Evolutionary conservation across 345 rosid genomes (phyloP), one percentile per base, ranked within the genome.

Genomic region (Eucalyptus lansdowneana): DNA sequence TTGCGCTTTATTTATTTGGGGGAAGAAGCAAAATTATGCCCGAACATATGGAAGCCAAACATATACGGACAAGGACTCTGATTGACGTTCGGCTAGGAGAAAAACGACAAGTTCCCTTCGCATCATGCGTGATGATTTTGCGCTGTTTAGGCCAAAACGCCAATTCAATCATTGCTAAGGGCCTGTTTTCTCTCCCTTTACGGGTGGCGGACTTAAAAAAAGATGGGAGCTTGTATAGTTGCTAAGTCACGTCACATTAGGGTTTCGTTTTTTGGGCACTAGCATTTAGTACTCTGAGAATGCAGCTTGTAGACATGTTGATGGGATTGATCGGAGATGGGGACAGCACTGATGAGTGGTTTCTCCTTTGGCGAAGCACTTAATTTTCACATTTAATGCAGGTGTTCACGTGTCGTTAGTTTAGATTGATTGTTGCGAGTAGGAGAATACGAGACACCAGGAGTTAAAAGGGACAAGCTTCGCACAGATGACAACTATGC

Each of bases 31-130:
- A 40, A 86, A 50, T 92, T 90, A 90, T 92, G 56, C 91, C 91
- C 89, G 90, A 89, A 58, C 91, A 89, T 90, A 91, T 69, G 92
- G 89, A 91, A 69, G 90, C 89, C 95, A 92, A 91, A 90, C 62
- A 91, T 88, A 88, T 89, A 53, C 86, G 58, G 92, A 91, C 94
- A 92, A 81, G 29, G 44, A 87, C 60, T 37, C 88, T 54, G 44
- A 87, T 87, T 54, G 42, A 87, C 22, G 50, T 54, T 29, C 86
- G 34, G 86, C 45, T 88, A 76, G 12, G 83, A 6, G 47, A 40
- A 37, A 76, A 76, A 76, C 27, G 83, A 76, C 83, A 21, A 76
- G 83, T 47, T 50, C 22, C 9, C 37, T 27, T 86, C 16, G 51
- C 34, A 86, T 27, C 3, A 76, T 19, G 27, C 83, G 83, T 6